Percentiles rank a stretch among this genome's conserved stretches.
Evolutionary conservation across 2,329 filamentous ascomycete genomes (phyloP).

Genomic region (Hypocreales sp.): DNA sequence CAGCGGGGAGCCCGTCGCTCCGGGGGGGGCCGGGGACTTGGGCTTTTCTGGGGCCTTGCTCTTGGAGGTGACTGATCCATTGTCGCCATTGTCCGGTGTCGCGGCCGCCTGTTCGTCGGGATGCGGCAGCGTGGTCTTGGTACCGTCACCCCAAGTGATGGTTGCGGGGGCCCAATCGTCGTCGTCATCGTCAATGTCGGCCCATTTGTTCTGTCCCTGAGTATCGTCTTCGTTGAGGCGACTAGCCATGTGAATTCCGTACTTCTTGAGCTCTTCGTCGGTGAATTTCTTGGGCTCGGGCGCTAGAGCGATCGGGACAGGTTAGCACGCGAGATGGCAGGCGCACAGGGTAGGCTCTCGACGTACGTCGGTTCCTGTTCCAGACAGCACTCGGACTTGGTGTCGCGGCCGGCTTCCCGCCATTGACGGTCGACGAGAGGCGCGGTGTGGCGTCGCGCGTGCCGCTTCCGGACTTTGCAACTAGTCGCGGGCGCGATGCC

Average conservation of each 20-base stretch:
- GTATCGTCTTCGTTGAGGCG: constrained; percentile 61
- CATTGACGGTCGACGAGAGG: constrained; percentile 29
- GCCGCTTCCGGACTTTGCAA: constrained; percentile 57
- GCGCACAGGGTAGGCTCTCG: not conserved
- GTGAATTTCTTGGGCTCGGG: constrained; percentile 70
- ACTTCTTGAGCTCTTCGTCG: constrained; percentile 75
- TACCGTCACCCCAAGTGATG: constrained; percentile 80
- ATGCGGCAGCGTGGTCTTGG: constrained; percentile 60
- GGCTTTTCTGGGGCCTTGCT: constrained; percentile 22
- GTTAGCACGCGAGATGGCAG: constrained; percentile 3
- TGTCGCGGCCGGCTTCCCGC: constrained; percentile 41
- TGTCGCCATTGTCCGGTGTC: constrained; percentile 12
- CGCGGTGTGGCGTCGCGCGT: constrained; percentile 35
- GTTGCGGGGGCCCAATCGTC: constrained; percentile 77
- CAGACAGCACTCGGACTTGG: constrained; percentile 65
- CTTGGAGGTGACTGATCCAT: constrained; percentile 8
- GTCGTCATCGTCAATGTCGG: constrained; percentile 78
- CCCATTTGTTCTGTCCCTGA: constrained; percentile 70
- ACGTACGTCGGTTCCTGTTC: constrained; percentile 77
- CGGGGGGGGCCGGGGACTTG: constrained; percentile 24
- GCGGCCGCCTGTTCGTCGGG: constrained; percentile 31
- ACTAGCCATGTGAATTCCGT: constrained; percentile 72
- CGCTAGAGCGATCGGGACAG: constrained; percentile 31
- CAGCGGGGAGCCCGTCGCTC: constrained; percentile 20
- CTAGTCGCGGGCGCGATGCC: constrained; percentile 51